Evolutionary conservation across 1,284 basidiomycete genomes (phyloP).

Genomic region (Ceratobasidium sp.): DNA sequence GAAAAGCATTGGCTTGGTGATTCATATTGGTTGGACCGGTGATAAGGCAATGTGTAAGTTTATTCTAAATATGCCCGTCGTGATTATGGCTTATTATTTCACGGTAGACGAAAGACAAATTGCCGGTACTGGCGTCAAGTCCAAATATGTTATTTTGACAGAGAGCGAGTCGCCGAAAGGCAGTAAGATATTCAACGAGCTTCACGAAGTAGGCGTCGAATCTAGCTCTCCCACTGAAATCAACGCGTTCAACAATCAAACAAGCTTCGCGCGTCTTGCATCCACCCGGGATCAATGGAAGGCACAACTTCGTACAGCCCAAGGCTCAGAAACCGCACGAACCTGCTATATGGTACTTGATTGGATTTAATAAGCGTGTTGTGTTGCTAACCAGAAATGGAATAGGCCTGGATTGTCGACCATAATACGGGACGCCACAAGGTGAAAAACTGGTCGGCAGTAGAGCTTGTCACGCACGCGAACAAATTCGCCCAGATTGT

Average conservation of each 20-base stretch:
- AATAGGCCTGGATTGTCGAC: constrained; percentile 12
- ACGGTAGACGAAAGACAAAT: neutral
- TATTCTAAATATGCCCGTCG: neutral
- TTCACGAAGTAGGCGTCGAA: neutral
- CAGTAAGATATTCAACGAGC: neutral
- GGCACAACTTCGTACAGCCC: neutral
- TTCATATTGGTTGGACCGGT: constrained; percentile 4
- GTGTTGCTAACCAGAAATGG: neutral
- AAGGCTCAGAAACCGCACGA: neutral
- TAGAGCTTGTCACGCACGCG: constrained; percentile 11
- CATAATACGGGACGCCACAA: constrained; percentile 11
- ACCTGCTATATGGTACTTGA: neutral
- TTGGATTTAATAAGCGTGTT: neutral
- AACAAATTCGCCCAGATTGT: constrained; percentile 3
- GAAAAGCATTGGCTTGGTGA: neutral
- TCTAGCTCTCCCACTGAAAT: neutral
- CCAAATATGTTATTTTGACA: neutral
- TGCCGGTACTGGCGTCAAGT: neutral
- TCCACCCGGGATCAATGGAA: constrained; percentile 5
- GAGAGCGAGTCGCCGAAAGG: neutral
- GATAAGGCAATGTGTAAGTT: neutral
- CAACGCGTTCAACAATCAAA: neutral
- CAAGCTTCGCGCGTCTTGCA: neutral
- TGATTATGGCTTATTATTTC: too few relatives aligned
- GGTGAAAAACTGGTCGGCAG: constrained; percentile 13